Conservation (phyloP, 1,284 basidiomycete genomes). For the Papiliotrema fonsecae region DNA sequence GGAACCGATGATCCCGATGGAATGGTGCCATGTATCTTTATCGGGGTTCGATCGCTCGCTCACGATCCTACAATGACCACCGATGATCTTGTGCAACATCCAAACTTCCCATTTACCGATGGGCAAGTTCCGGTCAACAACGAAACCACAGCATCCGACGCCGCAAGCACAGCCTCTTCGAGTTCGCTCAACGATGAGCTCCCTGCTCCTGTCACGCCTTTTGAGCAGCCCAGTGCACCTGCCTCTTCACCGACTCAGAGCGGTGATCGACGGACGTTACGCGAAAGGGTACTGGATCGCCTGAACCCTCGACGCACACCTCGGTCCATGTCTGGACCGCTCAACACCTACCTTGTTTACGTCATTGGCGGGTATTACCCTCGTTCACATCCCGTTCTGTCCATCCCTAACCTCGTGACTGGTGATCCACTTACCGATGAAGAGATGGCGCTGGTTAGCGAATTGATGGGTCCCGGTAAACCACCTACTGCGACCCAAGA, state of each 20-base stretch:
- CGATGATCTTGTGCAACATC: constrained; percentile 36
- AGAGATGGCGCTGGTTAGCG: constrained; percentile 67
- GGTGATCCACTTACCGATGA: constrained; percentile 54
- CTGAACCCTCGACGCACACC: constrained; percentile 3
- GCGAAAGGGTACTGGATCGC: constrained; percentile 24
- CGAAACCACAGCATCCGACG: background rate
- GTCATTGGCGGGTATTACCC: constrained; percentile 71
- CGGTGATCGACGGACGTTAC: constrained; percentile 18
- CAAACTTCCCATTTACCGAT: constrained; percentile 39
- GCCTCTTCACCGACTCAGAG: background rate
- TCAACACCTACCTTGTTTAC: constrained; percentile 45
- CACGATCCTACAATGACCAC: constrained; percentile 35
- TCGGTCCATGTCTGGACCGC: constrained; percentile 10
- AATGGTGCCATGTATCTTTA: constrained; percentile 43
- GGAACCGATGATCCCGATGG: constrained; percentile 18
- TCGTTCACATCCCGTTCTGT: constrained; percentile 74
- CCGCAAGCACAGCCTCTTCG: background rate
- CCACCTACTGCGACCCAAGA: constrained; percentile 71
- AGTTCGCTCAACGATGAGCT: background rate
- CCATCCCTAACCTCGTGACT: constrained; percentile 62
- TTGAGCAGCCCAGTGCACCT: background rate
- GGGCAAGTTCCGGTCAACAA: constrained; percentile 22
- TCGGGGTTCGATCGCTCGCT: constrained; percentile 41
- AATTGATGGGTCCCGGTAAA: constrained; percentile 38
- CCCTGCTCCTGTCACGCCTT: background rate